Evolutionary conservation across 345 rosid species (phyloP), one percentile per base, ranked within the genome.

Genomic region (Camelina sativa): DNA sequence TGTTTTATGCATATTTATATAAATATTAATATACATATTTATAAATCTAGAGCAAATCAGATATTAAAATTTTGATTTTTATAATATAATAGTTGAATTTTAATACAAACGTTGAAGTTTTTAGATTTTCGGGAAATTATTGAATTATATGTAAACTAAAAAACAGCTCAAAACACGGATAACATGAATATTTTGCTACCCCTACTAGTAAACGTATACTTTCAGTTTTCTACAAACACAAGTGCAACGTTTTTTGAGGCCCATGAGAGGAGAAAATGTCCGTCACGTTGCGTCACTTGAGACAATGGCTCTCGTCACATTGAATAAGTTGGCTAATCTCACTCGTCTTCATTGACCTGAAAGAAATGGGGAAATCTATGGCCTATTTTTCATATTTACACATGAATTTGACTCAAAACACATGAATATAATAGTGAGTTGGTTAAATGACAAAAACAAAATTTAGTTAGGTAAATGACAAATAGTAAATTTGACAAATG

Each of bases 231-330:
- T 61, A 60, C 40, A 50, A 71, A 61, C 75, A 71, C 68, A 62
- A 52, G 54, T 72, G 53, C 53, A 62, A 53, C 62, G 62, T 40
- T 72, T 62, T 52, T 52, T 40, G n/a, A 62, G 44, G 62, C 32
- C 62, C 48, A 47, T 16, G 20, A 47, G 7, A 16, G 7, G 52
- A 16, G 16, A 47, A 6, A 16, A 47, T n/a, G 52, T 16, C 52
- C 52, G 9, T 47, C 52, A 47, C 22, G 52, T 47, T 47, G 55
- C 68, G 60, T 50, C 30, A 61, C 51, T 57, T 7, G 20, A 30
- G 41, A 57, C 37, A 32, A 32, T 30, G 62, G 40, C 11, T 30
- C 7, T 51, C 67, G 52, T 47, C 52, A 62, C 66, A 62, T 56
- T 5, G 40, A 15, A 30, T 28, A 7, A 3, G 8, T 56, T 46